These are phyloP conservation scores for Pestalotiopsis sp. DNA, from an alignment of 2,329 filamentous ascomycete species.

Conservation along the genomic window DNA sequence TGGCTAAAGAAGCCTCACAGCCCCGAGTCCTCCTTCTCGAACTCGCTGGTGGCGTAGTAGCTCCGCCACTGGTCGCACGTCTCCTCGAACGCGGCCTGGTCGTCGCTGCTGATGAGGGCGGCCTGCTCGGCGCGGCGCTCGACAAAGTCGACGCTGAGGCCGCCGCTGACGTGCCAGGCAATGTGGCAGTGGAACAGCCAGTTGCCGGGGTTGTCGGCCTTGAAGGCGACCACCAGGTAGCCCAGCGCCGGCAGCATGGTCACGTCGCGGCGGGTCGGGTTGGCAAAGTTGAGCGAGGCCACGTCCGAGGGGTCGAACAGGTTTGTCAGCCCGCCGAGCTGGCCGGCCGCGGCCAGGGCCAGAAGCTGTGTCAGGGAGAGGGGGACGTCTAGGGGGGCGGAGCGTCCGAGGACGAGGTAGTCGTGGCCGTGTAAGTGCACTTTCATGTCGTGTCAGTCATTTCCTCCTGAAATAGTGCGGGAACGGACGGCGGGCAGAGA, in stretches of 20 bases:
- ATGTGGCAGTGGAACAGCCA: constrained; percentile 31
- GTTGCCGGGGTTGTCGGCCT: constrained; percentile 50
- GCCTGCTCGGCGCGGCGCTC: constrained; percentile 13
- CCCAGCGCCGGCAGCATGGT: constrained; percentile 45
- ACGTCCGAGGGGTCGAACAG: constrained; percentile 24
- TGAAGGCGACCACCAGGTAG: constrained; percentile 48
- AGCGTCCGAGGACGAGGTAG: constrained; percentile 31
- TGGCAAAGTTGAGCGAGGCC: constrained; percentile 35
- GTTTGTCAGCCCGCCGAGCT: constrained; percentile 1
- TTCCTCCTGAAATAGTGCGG: too few species aligned
- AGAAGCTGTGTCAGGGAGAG: constrained; percentile 20
- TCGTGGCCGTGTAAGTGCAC: constrained; percentile 18
- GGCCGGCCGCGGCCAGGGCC: constrained; percentile 3
- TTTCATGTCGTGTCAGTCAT: too few species aligned
- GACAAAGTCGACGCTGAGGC: constrained; percentile 18
- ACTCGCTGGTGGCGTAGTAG: neutral
- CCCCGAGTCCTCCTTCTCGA: constrained; percentile 1
- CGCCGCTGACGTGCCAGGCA: constrained; percentile 24
- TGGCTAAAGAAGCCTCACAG: neutral
- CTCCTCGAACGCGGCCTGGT: neutral
- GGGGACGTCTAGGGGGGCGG: constrained; percentile 17
- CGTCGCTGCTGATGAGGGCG: neutral
- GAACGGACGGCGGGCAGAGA: too few species aligned
- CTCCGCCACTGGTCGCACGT: constrained; percentile 2
- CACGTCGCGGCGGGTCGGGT: constrained; percentile 50